Percentiles rank a stretch among this genome's conserved stretches.
Evolutionary conservation across 1,284 basidiomycete genomes (phyloP).

Genomic region (Melampsora americana): DNA sequence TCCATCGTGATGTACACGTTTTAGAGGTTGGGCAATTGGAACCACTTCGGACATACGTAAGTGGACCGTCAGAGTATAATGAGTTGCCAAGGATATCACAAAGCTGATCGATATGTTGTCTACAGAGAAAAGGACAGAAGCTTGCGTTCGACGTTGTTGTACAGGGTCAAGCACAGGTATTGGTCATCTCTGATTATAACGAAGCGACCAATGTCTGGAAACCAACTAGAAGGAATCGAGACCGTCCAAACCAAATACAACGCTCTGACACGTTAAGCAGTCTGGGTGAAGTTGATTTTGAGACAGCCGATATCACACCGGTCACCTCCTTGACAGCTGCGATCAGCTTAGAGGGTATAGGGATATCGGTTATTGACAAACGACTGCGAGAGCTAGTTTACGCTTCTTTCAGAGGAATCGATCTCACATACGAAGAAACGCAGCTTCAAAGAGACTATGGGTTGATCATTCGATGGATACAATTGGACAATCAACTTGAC

Average conservation of each 20-base stretch:
- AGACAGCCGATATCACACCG: constrained; percentile 73
- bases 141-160: constrained; percentile 89
- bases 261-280: constrained; percentile 70
- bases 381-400: constrained; percentile 87
- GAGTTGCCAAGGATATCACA: neutral
- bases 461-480: constrained; percentile 79
- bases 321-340: constrained; percentile 67
- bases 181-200: constrained; percentile 83
- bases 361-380: constrained; percentile 86
- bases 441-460: constrained; percentile 73
- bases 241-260: constrained; percentile 57
- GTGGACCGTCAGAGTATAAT: constrained; percentile 2
- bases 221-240: constrained; percentile 60
- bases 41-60: constrained; percentile 74
- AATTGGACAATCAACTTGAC: constrained; percentile 98
- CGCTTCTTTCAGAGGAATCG: constrained; percentile 72
- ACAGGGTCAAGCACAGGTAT: constrained; percentile 77
- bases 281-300: constrained; percentile 70
- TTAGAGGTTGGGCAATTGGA: constrained; percentile 93
- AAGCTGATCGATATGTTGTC: neutral
- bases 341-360: constrained; percentile 83
- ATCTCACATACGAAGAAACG: constrained; percentile 81
- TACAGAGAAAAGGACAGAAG: constrained; percentile 57
- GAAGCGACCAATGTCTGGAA: constrained; percentile 86
- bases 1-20: constrained; percentile 75